Evolutionary conservation across 208 protist species (phyloP), one percentile per base, ranked within the genome.

Genomic region (Acanthamoeba sp.): DNA sequence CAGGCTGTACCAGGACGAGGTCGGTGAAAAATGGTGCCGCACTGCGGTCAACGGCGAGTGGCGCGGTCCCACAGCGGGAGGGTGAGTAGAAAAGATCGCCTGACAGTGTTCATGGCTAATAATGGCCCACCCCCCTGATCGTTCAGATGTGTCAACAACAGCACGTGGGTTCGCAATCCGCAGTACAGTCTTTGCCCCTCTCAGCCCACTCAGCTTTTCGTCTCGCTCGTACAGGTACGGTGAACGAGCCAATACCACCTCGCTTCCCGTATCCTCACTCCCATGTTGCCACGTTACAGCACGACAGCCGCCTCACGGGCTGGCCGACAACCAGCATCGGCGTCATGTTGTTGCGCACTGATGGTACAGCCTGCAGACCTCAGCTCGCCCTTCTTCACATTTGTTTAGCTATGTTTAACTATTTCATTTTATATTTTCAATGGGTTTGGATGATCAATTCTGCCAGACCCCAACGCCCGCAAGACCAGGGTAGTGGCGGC

Each of bases 1-100:
- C 76, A 66, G 71, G 22, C 71, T 82, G 6, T 82, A 82, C 38
- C 36, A 82, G n/a, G 71, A 82, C 38, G 71, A 82, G 12, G 40
- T 82, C 7, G 71, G 71, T 27, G 71, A 38, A 4, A 38, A 82
- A 32, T 82, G 71, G 71, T 24, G n/a, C 36, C 29, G 40, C 20
- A 29, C 18, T 5, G 29, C 29, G 9, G 29, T 38, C 36, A 6
- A 12, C 10, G 71, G 71, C 36, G 22, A 42, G n/a, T 82, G 71
- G 71, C 12, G 12, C 10, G 71, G 71, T 5, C 29, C 10, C 29
- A 22, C 29, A 12, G 71, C 71, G 5, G 71, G 71, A n/a, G n/a
- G n/a, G n/a, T n/a, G n/a, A n/a, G n/a, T n/a, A n/a, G n/a, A n/a
- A n/a, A n/a, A n/a, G n/a, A n/a, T n/a, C n/a, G n/a, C n/a, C n/a